Evolutionary conservation across 306 rosid genomes (phyloP), one percentile per base, ranked within the genome.

Genomic region (Cyclanthera cordifolia): DNA sequence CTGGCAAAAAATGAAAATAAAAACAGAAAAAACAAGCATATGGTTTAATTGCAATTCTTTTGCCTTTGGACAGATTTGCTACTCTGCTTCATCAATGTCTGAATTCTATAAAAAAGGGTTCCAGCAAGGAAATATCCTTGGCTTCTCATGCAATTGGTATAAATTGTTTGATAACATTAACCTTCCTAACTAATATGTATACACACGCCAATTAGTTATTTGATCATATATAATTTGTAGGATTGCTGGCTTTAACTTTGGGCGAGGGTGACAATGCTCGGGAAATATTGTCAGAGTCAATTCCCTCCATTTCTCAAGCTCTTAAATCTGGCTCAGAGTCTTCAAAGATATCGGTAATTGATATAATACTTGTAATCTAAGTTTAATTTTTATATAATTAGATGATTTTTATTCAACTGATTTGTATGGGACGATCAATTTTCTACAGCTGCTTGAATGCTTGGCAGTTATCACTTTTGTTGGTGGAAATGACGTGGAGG

Each of bases 31-130:
- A 21, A 23, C 4, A 15, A 23, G 70, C 54, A 66, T 24, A n/a
- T 46, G 24, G 54, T 43, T 65, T 63, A 9, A 23, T 45, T 65
- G 53, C 32, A 46, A 23, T 46, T 65, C 21, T 45, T 43, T 70
- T 74, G 75, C 65, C 19, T 46, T 32, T 64, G 34, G 9, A 21
- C 84, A 93, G 98, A 53, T 93, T 84, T 79, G 96, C 94, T 47
- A 93, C 98, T 48, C 76, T 93, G 74, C 79, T 93, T 74, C 96
- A 93, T 60, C 96, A 75, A 49, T 89, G 91, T 73, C 84, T 93
- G 77, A 84, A 73, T 86, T 89, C 86, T 66, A 64, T 93, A 20
- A 93, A 87, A 85, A 82, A 82, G 72, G 95, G 95, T 48, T 82
- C 94, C 55, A 71, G 86, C 23, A 86, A 72, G 72, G 98, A 93